phyloP scores from a whole-genome alignment of 1,284 basidiomycete genomes.

The Leucoagaricus sp. region DNA sequence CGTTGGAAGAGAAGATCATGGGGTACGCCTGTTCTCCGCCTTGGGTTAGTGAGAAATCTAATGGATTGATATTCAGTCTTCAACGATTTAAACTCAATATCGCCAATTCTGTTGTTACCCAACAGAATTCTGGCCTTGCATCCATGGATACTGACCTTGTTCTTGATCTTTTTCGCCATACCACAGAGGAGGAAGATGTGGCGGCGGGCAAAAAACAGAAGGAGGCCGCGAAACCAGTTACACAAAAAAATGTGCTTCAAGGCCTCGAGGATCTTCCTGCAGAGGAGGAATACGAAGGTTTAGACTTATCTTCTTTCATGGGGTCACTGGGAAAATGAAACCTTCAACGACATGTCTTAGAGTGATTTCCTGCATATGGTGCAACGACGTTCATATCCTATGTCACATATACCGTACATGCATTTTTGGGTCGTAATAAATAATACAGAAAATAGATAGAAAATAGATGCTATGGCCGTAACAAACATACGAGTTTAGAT shows the following conservation, averaged over 20 bases:
- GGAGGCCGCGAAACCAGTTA: constrained; percentile 52
- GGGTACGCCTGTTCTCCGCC: constrained; percentile 59
- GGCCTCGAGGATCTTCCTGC: constrained; percentile 88
- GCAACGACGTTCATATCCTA: constrained; percentile 1
- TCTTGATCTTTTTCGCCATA: constrained; percentile 89
- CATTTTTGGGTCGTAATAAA: background rate
- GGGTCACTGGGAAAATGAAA: constrained; percentile 58
- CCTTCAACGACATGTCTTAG: constrained; percentile 12
- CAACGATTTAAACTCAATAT: constrained; percentile 99
- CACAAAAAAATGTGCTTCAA: constrained; percentile 79
- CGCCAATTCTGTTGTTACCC: constrained; percentile 94
- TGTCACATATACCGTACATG: constrained; percentile 9
- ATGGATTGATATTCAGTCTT: constrained; percentile 49
- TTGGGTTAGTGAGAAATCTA: background rate
- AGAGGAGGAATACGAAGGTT: constrained; percentile 87
- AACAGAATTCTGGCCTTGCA: constrained; percentile 92
- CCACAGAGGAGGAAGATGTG: constrained; percentile 73
- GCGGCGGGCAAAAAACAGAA: constrained; percentile 56
- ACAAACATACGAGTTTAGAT: background rate
- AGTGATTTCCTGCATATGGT: constrained; percentile 20
- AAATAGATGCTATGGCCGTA: background rate
- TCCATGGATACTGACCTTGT: constrained; percentile 99
- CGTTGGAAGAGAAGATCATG: constrained; percentile 99
- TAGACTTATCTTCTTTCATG: constrained; percentile 87
- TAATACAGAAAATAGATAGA: background rate